phyloP scores from a whole-genome alignment of 306 rosid species.

The Argentina anserina region DNA sequence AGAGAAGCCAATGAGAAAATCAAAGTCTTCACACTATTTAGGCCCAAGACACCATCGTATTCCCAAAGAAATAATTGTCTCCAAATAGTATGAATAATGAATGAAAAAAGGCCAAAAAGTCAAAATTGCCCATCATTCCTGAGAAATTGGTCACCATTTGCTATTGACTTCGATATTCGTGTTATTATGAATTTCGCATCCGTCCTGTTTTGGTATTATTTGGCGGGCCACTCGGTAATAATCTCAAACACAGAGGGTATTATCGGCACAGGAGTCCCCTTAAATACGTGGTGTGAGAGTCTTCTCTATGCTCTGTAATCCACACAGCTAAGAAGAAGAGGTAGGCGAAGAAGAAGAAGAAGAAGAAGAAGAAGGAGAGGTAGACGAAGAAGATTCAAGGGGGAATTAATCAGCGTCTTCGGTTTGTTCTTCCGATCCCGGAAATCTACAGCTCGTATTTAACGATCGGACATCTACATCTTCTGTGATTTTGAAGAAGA shows the following conservation, averaged over 20 bases:
- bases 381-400: not conserved
- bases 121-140: slow-evolving; percentile 6
- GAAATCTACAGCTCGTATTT: slow-evolving; percentile 15
- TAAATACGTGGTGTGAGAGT: slow-evolving; percentile 30
- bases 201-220: not conserved
- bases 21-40: not conserved
- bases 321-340: slow-evolving; percentile 21
- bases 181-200: not conserved
- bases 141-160: slow-evolving; percentile 18
- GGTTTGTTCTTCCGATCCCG: slow-evolving; percentile 14
- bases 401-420: slow-evolving; percentile 19
- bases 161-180: slow-evolving; percentile 15
- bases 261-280: not conserved
- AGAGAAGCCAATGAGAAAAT: not conserved
- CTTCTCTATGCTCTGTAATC: slow-evolving; percentile 8
- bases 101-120: slow-evolving; percentile 5
- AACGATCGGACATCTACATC: slow-evolving; percentile 15
- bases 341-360: not conserved
- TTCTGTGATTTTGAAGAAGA: slow-evolving; percentile 5
- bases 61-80: not conserved
- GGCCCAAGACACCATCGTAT: not conserved
- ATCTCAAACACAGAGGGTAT: not conserved
- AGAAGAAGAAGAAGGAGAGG: not conserved
- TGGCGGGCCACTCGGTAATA: not conserved
- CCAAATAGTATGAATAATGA: not conserved